phyloP scores from a whole-genome alignment of 257 asterid species.

The Datura wrightii region DNA sequence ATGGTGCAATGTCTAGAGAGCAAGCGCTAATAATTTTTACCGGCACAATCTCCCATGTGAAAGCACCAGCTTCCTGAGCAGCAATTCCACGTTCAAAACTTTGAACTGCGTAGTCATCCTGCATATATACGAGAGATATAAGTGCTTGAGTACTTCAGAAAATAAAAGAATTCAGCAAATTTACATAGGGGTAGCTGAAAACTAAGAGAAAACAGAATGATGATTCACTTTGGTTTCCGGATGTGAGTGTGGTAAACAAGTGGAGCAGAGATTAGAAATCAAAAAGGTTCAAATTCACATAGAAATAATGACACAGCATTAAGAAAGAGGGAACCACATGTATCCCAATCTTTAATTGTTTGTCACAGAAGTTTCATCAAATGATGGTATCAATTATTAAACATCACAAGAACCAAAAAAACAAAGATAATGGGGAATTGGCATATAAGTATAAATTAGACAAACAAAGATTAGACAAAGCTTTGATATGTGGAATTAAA shows the following conservation, averaged over 20 bases:
- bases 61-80: constrained; percentile 85
- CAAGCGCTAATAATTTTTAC: constrained; percentile 51
- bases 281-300: neutral
- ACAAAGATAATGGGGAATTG: neutral
- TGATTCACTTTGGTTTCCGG: neutral
- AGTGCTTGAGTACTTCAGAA: constrained; percentile 3
- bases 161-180: neutral
- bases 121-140: constrained; percentile 28
- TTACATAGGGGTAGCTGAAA: neutral
- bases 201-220: constrained; percentile 3
- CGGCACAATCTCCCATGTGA: constrained; percentile 93
- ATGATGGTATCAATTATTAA: neutral
- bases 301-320: neutral
- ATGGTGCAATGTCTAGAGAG: constrained; percentile 28
- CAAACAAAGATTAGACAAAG: neutral
- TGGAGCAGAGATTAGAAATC: neutral
- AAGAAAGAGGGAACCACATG: neutral
- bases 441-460: neutral
- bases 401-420: constrained; percentile 15
- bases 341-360: neutral
- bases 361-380: constrained; percentile 3
- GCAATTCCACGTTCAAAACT: constrained; percentile 99
- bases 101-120: constrained; percentile 90
- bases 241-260: neutral
- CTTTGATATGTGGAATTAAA: neutral